Conservation (phyloP, 768 basidiomycete genomes). For the Lentinula edodes region DNA sequence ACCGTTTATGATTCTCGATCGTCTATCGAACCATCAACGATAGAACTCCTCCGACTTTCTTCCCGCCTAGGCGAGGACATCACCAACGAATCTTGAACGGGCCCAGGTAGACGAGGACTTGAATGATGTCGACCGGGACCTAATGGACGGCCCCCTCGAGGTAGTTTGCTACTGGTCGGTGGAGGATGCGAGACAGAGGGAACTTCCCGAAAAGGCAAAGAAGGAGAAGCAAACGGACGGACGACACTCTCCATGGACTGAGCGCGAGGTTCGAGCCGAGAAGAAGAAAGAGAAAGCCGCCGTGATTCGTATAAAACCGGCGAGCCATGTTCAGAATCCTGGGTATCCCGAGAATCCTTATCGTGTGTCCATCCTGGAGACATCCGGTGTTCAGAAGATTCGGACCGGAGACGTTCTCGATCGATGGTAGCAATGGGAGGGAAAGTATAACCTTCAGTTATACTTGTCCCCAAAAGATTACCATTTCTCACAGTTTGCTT, state of each 20-base stretch:
- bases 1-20: conserved; percentile 1
- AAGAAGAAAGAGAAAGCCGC: conserved; percentile 43
- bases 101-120: conserved; percentile 5
- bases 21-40: background rate
- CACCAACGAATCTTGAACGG: background rate
- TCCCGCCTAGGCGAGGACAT: background rate
- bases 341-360: conserved; percentile 23
- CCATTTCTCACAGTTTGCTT: conserved; percentile 35
- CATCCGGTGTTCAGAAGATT: conserved; percentile 26
- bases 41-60: conserved; percentile 4
- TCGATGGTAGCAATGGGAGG: conserved; percentile 29
- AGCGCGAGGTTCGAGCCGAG: conserved; percentile 40
- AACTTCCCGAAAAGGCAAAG: conserved; percentile 26
- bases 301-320: conserved; percentile 46
- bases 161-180: conserved; percentile 15
- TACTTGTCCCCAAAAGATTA: conserved; percentile 19
- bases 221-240: conserved; percentile 24
- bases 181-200: conserved; percentile 14
- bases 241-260: conserved; percentile 21
- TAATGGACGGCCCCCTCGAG: conserved; percentile 7
- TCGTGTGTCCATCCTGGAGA: conserved; percentile 38
- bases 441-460: conserved; percentile 40
- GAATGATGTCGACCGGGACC: conserved; percentile 5
- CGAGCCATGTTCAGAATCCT: conserved; percentile 36
- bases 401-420: conserved; percentile 13